Percentiles rank a stretch among this genome's conserved stretches.
phyloP scores from a whole-genome alignment of 2,329 filamentous ascomycete species.

The Penicillium sp. region DNA sequence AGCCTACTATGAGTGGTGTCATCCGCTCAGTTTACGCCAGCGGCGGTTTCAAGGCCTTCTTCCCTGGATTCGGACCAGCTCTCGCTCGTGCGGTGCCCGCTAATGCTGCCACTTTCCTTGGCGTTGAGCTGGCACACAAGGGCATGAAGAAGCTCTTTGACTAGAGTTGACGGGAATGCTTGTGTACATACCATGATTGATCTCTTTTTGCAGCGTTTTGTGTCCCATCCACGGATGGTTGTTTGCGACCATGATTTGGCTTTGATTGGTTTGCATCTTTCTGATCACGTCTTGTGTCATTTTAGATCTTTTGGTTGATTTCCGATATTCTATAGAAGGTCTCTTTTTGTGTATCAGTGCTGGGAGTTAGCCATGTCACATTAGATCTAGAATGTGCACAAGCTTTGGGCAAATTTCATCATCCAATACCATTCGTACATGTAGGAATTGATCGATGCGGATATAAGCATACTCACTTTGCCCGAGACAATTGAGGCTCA shows the following conservation, averaged over 20 bases:
- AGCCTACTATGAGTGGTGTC: conserved; percentile 74
- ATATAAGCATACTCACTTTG: background rate
- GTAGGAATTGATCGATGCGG: background rate
- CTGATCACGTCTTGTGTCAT: background rate
- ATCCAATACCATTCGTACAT: background rate
- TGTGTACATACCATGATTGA: conserved; percentile 8
- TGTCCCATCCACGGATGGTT: conserved; percentile 17
- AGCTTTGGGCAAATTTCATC: background rate
- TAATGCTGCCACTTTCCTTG: conserved; percentile 85
- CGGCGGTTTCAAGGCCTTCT: conserved; percentile 88
- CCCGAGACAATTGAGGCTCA: conserved; percentile 5
- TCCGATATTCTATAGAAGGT: conserved; percentile 3
- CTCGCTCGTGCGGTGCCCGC: conserved; percentile 90
- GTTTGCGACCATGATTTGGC: conserved; percentile 3
- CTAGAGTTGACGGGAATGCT: conserved; percentile 6
- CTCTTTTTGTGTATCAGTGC: background rate
- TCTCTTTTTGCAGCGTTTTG: conserved; percentile 15
- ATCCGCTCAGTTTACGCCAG: conserved; percentile 76
- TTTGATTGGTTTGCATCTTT: conserved; percentile 1
- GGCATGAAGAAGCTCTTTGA: conserved; percentile 49
- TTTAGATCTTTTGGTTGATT: background rate
- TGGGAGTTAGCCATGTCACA: background rate
- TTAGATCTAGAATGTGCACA: background rate
- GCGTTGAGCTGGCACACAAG: conserved; percentile 52
- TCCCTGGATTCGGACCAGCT: conserved; percentile 92